Evolutionary conservation across 495 filamentous ascomycete species (phyloP).

Genomic region (Penicilliopsis zonata): DNA sequence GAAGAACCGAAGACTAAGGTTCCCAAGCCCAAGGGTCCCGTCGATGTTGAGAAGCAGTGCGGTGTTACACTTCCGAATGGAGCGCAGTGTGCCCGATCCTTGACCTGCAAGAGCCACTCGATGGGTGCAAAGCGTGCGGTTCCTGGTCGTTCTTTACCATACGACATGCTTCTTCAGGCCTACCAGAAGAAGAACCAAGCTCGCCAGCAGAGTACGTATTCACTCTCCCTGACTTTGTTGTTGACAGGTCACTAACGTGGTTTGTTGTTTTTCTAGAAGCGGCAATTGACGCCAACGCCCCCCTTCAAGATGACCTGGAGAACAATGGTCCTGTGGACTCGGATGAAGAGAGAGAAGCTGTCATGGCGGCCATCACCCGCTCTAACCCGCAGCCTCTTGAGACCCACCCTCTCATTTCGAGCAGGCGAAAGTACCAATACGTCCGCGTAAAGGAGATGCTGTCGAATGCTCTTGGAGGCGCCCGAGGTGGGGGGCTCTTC

Average conservation of each 20-base stretch:
- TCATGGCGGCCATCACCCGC: conserved; percentile 72
- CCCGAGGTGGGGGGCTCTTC: conserved; percentile 33
- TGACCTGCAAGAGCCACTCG: conserved; percentile 93
- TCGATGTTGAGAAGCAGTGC: conserved; percentile 96
- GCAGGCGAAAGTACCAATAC: conserved; percentile 62
- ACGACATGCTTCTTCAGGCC: conserved; percentile 83
- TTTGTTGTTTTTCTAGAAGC: conserved; percentile 44
- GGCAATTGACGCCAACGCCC: conserved; percentile 85
- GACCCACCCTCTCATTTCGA: conserved; percentile 52
- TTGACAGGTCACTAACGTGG: conserved; percentile 3
- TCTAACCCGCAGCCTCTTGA: conserved; percentile 64
- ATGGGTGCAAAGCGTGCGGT: conserved; percentile 95
- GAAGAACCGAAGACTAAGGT: conserved; percentile 78
- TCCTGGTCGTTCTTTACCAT: conserved; percentile 79
- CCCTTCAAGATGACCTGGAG: conserved; percentile 72
- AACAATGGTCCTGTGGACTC: conserved; percentile 72
- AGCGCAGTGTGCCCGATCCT: conserved; percentile 74
- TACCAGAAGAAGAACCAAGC: conserved; percentile 99
- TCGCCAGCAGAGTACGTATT: conserved; percentile 75
- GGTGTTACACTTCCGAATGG: conserved; percentile 80
- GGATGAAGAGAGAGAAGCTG: conserved; percentile 80
- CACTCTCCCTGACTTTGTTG: conserved; percentile 1
- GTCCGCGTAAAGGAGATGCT: conserved; percentile 86
- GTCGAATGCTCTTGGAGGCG: conserved; percentile 51
- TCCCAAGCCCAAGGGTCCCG: conserved; percentile 84